Evolutionary conservation across 2,329 filamentous ascomycete species (phyloP).

Genomic region (Trichoderma guizhouense): DNA sequence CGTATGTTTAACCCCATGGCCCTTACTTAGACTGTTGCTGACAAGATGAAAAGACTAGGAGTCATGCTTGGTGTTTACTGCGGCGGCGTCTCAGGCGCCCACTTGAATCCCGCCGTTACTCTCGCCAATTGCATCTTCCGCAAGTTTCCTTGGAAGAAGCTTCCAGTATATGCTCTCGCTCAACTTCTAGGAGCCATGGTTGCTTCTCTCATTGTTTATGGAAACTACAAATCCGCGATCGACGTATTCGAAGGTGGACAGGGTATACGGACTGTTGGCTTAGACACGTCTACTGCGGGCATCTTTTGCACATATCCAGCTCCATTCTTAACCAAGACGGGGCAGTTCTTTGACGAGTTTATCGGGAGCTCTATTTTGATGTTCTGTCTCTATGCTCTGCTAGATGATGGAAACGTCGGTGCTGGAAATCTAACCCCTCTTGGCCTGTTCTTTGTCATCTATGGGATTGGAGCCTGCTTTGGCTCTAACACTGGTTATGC

Average conservation of each 20-base stretch:
- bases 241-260: not conserved
- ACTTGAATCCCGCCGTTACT: not conserved
- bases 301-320: not conserved
- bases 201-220: not conserved
- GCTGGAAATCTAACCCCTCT: not conserved
- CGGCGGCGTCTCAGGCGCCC: not conserved
- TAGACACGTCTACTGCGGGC: not conserved
- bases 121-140: not conserved
- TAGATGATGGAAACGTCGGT: not conserved
- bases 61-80: not conserved
- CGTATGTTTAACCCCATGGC: not conserved
- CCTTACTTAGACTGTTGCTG: not conserved
- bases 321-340: not conserved
- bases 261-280: not conserved
- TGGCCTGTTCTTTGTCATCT: not conserved
- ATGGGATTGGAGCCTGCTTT: not conserved
- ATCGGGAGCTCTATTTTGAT: not conserved
- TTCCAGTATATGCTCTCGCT: not conserved
- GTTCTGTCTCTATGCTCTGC: not conserved
- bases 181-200: not conserved
- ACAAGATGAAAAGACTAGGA: not conserved
- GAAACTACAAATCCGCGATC: not conserved
- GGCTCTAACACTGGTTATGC: not conserved
- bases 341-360: not conserved
- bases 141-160: not conserved